Percentiles rank a stretch among this genome's conserved stretches.
Evolutionary conservation across 2,329 filamentous ascomycete species (phyloP).

Genomic region (Gyromitra esculenta): DNA sequence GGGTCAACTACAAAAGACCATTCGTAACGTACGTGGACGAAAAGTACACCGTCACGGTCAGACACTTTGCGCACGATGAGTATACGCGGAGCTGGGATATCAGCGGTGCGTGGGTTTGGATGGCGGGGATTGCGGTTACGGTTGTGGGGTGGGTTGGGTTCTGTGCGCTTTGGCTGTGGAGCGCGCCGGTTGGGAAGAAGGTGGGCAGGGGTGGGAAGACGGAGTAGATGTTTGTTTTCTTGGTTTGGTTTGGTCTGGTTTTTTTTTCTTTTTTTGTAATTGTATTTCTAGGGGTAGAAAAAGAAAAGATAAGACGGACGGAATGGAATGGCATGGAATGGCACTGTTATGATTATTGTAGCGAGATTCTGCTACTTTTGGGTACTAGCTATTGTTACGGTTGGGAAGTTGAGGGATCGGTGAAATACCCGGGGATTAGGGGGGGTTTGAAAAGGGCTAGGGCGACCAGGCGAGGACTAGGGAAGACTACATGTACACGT

Average conservation of each 20-base stretch:
- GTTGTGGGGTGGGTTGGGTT: conserved; percentile 85
- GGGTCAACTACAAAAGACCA: conserved; percentile 94
- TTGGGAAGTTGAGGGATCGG: no score
- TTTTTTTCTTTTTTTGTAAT: conserved; percentile 20
- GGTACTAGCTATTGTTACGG: not conserved
- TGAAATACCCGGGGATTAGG: no score
- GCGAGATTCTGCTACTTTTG: not conserved
- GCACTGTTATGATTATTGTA: not conserved
- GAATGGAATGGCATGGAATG: not conserved
- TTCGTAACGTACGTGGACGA: conserved; percentile 90
- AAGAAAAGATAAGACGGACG: no score
- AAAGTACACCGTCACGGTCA: conserved; percentile 92
- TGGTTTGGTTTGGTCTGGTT: conserved; percentile 5
- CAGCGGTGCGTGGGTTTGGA: conserved; percentile 92
- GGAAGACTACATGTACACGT: no score
- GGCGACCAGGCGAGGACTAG: no score
- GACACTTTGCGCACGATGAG: conserved; percentile 97
- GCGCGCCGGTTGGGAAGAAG: conserved; percentile 65
- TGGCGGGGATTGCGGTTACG: conserved; percentile 85
- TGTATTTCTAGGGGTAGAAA: not conserved
- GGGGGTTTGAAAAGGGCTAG: no score
- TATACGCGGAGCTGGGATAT: conserved; percentile 92
- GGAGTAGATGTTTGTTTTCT: conserved; percentile 56
- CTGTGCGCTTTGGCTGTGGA: conserved; percentile 87
- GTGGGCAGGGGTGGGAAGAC: conserved; percentile 61